Conservation (phyloP, 345 rosid species). For the Eucalyptus curtisii region DNA sequence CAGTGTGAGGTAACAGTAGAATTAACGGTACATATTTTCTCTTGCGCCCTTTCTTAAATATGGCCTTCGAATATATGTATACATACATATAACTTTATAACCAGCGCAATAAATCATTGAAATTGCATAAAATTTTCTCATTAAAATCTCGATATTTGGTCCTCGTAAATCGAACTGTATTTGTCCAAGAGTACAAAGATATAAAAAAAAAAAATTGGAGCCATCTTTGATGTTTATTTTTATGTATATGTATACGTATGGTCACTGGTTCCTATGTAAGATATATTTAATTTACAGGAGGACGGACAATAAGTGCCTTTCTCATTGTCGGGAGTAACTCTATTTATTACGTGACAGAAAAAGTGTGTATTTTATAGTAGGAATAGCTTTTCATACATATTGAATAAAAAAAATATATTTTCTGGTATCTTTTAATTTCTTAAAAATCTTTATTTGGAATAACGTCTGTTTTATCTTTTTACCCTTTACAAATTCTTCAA, state of each 20-base stretch:
- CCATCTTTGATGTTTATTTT: not conserved
- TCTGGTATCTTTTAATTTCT: not conserved
- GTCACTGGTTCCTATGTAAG: not conserved
- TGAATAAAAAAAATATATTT: not conserved
- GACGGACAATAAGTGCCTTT: not conserved
- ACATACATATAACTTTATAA: not conserved
- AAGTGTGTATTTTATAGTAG: not conserved
- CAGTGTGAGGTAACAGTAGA: not conserved
- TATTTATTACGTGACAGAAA: not conserved
- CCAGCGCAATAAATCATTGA: not conserved
- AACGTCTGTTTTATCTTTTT: not conserved
- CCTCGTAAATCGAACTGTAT: not conserved
- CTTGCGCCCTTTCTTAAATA: not conserved
- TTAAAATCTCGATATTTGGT: not conserved
- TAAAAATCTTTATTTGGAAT: not conserved
- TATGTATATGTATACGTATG: not conserved
- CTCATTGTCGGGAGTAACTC: not conserved
- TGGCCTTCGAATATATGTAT: not conserved
- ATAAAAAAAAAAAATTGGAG: not conserved
- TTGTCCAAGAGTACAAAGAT: not conserved
- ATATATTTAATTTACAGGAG: not conserved
- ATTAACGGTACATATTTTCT: not conserved
- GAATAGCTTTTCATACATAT: not conserved
- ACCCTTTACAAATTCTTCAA: not conserved
- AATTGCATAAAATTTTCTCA: not conserved